Evolutionary conservation across 176 grass and related monocot genomes (phyloP), one percentile per base, ranked within the genome.

Genomic region (Oryza brachyantha): DNA sequence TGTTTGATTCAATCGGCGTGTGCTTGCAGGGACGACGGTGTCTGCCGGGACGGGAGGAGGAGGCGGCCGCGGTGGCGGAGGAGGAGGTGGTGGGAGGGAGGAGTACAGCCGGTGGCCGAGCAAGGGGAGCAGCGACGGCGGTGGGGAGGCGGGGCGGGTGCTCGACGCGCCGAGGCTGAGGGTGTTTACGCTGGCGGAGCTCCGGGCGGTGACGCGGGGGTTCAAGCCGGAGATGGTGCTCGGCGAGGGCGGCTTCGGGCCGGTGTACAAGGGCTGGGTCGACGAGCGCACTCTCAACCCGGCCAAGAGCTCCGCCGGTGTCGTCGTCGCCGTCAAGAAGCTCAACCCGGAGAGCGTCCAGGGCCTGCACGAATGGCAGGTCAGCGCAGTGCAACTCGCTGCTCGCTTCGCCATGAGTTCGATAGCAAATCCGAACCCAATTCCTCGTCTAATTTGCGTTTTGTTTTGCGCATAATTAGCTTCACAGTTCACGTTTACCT

Each of bases 241-340:
- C 52, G 93, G 93, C 4, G 93, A 92, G 35, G 93, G 93, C 25
- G 93, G 93, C 0, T 96, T 96, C 77, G 93, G 93, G 8, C 62
- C 66, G 65, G 93, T 96, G 3, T 90, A 96, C 78, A 96, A 96
- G 80, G 93, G 93, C 0, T 92, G 90, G 90, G 84, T 87, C 32
- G 87, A 96, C 69, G 93, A 92, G 82, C 86, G 84, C 68, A 88
- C 75, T 21, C 86, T 90, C 60, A 90, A 81, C 77, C 93, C 87
- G 7, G 34, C 90, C 73, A 96, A 88, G 75, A 92, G 66, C 75
- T 61, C 29, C 72, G 17, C 81, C 34, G 93, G 90, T 19, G 55
- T 92, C 81, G 66, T 92, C 66, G 90, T 96, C 72, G 93, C 93
- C 13, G 90, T 96, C 73, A 96, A 96, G 84, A 96, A 90, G 90